These are phyloP conservation scores for Penicillium verhagenii DNA, from an alignment of 495 filamentous ascomycete species.

Conservation along the genomic window DNA sequence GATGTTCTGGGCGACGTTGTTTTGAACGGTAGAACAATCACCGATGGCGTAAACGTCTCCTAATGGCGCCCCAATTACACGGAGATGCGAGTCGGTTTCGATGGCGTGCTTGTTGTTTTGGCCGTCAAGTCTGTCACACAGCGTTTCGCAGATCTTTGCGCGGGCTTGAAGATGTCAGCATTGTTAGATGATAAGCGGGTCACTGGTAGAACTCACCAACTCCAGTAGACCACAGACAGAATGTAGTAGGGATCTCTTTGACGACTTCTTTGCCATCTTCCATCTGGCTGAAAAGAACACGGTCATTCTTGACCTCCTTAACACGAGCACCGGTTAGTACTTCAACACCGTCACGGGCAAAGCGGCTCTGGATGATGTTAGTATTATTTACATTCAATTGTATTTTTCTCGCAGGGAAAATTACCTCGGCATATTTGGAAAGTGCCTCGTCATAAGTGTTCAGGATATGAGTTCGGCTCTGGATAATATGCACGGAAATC, in stretches of 20 bases:
- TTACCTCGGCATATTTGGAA: constrained; percentile 83
- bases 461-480: constrained; percentile 88
- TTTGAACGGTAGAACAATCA: constrained; percentile 96
- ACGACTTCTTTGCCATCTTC: constrained; percentile 69
- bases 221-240: constrained; percentile 98
- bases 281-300: constrained; percentile 84
- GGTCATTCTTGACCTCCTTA: constrained; percentile 78
- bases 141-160: constrained; percentile 69
- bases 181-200: neutral
- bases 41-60: constrained; percentile 97
- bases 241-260: constrained; percentile 93
- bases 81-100: constrained; percentile 93
- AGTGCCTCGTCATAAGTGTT: constrained; percentile 98
- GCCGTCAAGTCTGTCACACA: constrained; percentile 68
- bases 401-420: neutral
- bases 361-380: constrained; percentile 50
- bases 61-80: constrained; percentile 84
- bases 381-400: constrained; percentile 8
- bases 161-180: constrained; percentile 53
- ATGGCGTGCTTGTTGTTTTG: constrained; percentile 91
- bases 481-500: constrained; percentile 95
- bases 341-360: constrained; percentile 85
- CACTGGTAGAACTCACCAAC: constrained; percentile 50
- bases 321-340: constrained; percentile 91
- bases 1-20: constrained; percentile 87